A percentile compares a stretch with the other conserved stretches of the same genome.
phyloP scores from a whole-genome alignment of 805 yeast genomes.

The Teunomyces funiuensis region DNA sequence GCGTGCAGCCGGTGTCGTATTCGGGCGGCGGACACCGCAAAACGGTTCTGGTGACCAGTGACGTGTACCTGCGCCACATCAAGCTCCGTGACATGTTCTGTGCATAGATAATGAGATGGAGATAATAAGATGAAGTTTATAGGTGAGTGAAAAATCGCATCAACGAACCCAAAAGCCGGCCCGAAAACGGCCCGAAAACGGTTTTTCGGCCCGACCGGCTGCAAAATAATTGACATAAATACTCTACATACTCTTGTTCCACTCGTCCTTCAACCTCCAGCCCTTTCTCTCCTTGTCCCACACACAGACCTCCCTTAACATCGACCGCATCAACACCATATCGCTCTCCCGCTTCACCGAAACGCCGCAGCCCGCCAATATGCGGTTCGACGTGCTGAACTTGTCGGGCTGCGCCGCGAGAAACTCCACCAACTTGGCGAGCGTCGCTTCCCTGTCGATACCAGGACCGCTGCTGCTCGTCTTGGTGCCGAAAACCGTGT shows the following conservation, averaged over 20 bases:
- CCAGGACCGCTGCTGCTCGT: not conserved
- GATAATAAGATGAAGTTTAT: too few species aligned
- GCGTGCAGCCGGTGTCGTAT: slow-evolving; percentile 62
- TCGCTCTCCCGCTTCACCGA: slow-evolving; percentile 43
- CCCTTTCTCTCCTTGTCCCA: slow-evolving; percentile 63
- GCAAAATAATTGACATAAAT: too few species aligned
- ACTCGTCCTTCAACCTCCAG: slow-evolving; percentile 68
- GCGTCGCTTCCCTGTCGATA: slow-evolving; percentile 19
- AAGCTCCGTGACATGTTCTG: slow-evolving; percentile 1
- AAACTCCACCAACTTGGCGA: slow-evolving; percentile 40
- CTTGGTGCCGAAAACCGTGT: slow-evolving; percentile 13
- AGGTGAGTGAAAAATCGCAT: too few species aligned
- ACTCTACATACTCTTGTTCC: too few species aligned
- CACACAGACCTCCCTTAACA: slow-evolving; percentile 63
- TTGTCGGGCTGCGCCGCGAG: slow-evolving; percentile 34
- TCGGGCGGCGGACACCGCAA: slow-evolving; percentile 49
- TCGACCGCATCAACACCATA: slow-evolving; percentile 61
- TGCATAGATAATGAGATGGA: too few species aligned
- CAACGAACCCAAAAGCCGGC: too few species aligned
- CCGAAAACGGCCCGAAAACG: too few species aligned
- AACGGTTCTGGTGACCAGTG: not conserved
- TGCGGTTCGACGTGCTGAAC: slow-evolving; percentile 51
- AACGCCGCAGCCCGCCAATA: slow-evolving; percentile 41
- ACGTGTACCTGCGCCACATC: slow-evolving; percentile 1
- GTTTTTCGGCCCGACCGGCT: too few species aligned